Evolutionary conservation across 2,329 filamentous ascomycete species (phyloP).

Genomic region (Monosporascus sp.): DNA sequence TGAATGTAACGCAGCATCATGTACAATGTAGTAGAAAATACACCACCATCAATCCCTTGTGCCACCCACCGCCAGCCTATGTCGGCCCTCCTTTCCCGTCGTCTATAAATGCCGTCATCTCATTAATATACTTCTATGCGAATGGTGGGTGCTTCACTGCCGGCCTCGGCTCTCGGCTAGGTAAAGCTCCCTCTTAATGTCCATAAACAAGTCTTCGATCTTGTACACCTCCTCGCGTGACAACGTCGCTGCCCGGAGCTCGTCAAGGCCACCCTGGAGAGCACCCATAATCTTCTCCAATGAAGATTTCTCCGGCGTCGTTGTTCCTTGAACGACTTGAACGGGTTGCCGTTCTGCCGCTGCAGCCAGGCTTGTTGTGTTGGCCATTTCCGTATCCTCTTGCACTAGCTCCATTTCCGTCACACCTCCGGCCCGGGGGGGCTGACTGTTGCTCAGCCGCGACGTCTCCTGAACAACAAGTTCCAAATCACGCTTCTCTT

Average conservation of each 20-base stretch:
- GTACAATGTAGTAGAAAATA: neutral
- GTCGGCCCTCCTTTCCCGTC: neutral
- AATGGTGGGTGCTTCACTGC: neutral
- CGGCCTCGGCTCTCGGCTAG: slow-evolving; percentile 58
- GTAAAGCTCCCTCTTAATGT: slow-evolving; percentile 69
- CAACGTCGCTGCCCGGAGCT: slow-evolving; percentile 55
- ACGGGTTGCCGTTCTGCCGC: neutral
- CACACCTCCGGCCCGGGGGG: slow-evolving; percentile 1
- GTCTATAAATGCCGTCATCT: neutral
- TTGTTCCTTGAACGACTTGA: slow-evolving; percentile 8
- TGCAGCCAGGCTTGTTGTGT: neutral
- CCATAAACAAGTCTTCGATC: slow-evolving; percentile 74
- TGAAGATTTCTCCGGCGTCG: slow-evolving; percentile 25
- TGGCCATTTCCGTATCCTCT: slow-evolving; percentile 3
- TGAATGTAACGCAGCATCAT: neutral
- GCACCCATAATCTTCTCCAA: slow-evolving; percentile 47
- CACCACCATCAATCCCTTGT: neutral
- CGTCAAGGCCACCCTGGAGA: slow-evolving; percentile 51
- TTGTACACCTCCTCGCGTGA: slow-evolving; percentile 61
- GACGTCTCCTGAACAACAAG: slow-evolving; percentile 8
- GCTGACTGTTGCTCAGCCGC: slow-evolving; percentile 5
- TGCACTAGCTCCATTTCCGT: slow-evolving; percentile 8
- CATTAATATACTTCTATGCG: neutral
- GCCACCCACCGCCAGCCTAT: neutral
- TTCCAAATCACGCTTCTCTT: slow-evolving; percentile 17